Base-by-base conservation (phyloP, 352 stramenopile species). In the Thalassiosira sp. region DNA sequence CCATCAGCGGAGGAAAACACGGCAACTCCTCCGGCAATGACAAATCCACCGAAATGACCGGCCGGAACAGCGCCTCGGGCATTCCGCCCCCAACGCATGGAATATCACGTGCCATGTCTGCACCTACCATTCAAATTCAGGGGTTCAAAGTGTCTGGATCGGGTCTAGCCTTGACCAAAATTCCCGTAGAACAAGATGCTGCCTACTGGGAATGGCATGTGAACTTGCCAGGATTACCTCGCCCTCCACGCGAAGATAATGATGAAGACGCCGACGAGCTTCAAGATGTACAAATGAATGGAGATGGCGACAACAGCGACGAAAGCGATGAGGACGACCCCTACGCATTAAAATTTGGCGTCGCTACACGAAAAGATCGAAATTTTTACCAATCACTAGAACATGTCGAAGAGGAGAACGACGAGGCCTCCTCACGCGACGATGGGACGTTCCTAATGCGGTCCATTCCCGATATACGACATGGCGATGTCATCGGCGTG, bases 151-250 rank as follows among this genome's bases (percentile, higher is more conserved):
- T 78, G 1, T 78, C 73, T 24, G 72, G 72, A 43, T 75, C 33
- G 3, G 86, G 86, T 6, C 54, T 91, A 3, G 83, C 78, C 10
- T 46, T 91, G 27, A 74, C 69, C 0, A 78, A 69, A 35, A 78
- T 85, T 20, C 49, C 75, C 0, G 74, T 91, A 64, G 86, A 91
- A 53, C 86, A 91, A 78, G 86, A 91, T 82, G 72, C 81, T 18
- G 83, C 86, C 8, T 91, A 91, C 63, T 91, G 86, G 86, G 86
- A 91, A 76, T 86, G 62, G 62, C 71, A 87, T 65, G 64, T 88
- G 11, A 31, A 76, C 43, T 5, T 83, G 18, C 56, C 67, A 6
- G 67, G 68, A 42, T 53, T 68, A 16, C 43, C 49, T 22, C 43
- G 28, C 49, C n/a, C 49, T 67, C 70, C 76, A 8, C 15, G 16